Evolutionary conservation across 805 yeast genomes (phyloP).

Genomic region (Ascoidea tarda): DNA sequence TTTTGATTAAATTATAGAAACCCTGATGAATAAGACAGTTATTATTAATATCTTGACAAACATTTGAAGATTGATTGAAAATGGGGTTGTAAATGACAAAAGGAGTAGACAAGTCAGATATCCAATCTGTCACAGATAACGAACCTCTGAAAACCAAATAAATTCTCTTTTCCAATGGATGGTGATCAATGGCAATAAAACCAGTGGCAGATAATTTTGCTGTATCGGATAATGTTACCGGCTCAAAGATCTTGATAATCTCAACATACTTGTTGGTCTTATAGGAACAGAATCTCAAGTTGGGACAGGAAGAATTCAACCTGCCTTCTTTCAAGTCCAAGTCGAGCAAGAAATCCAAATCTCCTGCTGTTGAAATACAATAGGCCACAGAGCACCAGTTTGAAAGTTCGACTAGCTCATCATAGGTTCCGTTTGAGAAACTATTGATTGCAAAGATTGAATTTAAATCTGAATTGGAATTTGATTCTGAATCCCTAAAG

Average conservation of each 20-base stretch:
- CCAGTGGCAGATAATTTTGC: constrained; percentile 18
- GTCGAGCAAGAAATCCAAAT: neutral
- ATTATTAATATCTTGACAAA: constrained; percentile 20
- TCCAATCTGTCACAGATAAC: constrained; percentile 47
- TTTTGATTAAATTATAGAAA: constrained; percentile 32
- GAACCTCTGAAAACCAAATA: constrained; percentile 52
- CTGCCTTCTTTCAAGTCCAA: neutral
- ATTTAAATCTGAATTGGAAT: neutral
- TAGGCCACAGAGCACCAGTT: neutral
- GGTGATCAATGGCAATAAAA: constrained; percentile 34
- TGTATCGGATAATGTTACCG: neutral
- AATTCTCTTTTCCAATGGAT: constrained; percentile 20
- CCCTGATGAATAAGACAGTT: constrained; percentile 55
- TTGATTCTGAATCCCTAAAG: no score
- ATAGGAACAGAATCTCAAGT: neutral
- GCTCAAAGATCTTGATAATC: neutral
- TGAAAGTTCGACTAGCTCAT: neutral
- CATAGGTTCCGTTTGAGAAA: neutral
- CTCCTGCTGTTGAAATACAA: neutral
- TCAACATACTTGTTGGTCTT: neutral
- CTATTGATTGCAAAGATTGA: neutral
- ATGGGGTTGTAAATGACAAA: constrained; percentile 34
- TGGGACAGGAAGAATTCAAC: neutral
- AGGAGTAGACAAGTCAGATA: constrained; percentile 36
- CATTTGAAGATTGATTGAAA: neutral